Base-by-base conservation (phyloP, 2,329 filamentous ascomycete species). In the Sclerotiophoma versabilis region DNA sequence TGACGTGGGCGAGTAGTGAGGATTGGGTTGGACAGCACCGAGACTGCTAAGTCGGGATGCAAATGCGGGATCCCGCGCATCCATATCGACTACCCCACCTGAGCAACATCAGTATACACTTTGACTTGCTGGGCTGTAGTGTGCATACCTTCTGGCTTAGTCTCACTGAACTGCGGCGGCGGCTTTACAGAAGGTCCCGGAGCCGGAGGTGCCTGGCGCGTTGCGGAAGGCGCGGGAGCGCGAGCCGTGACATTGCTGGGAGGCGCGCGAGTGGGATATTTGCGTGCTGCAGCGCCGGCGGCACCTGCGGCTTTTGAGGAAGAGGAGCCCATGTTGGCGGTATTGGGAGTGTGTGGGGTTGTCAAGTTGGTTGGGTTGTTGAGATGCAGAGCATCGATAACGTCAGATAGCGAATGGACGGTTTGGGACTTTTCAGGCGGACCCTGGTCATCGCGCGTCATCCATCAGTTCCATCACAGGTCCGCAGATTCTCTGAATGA, bases 31-130 rank as follows among this genome's bases (percentile, higher is more conserved):
- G 7, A 87, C 84, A 49, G 83, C 80, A 51, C 84, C 85, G 53
- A 87, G 77, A 38, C 75, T 77, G 64, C 87, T 89, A 58, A 98
- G 90, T 60, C 92, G 96, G 70, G 86, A 88, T 81, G 93, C 90
- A 84, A 82, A 93, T 67, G 83, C 78, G 1, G 84, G 84, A 67
- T 87, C 85, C 54, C 80, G 81, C 50, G 79, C 84, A 66, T 88
- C 85, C 65, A 84, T 78, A 62, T 86, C 82, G 58, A 87, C 81
- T 43, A 81, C 83, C 83, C 23, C 14, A 34, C 15, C 15, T 54
- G 10, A 1, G 3, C 2, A 5, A 14, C 11, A 45, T 62, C 29
- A 61, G 36, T 29, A 27, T 12, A 1, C 6, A 9, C 12, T 6
- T 3, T 8, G 23, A 10, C 3, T 17, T n/a, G 20, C n/a, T n/a